Percentiles rank a stretch among this genome's conserved stretches.
Evolutionary conservation across 495 filamentous ascomycete species (phyloP).

Genomic region (Neurospora sp.): DNA sequence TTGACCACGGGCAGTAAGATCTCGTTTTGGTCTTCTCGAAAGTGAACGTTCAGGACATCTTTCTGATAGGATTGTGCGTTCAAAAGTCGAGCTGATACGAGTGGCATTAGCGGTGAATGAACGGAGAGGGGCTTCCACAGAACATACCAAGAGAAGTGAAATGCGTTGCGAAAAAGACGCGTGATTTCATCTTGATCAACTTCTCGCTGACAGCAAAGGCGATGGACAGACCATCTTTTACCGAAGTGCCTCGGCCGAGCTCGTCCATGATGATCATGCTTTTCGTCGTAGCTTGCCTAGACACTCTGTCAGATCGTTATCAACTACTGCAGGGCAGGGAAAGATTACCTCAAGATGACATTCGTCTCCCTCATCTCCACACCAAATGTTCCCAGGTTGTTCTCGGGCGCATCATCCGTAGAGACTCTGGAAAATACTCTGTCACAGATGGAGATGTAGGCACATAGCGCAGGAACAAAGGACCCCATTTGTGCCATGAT

Average conservation of each 20-base stretch:
- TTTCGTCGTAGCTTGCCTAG: conserved; percentile 55
- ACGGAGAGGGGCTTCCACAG: background rate
- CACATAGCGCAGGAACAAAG: conserved; percentile 80
- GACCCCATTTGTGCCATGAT: conserved; percentile 92
- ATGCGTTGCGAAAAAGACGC: conserved; percentile 91
- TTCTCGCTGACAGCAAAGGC: conserved; percentile 85
- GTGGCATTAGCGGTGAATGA: background rate
- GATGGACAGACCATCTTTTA: conserved; percentile 77
- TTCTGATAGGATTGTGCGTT: conserved; percentile 42
- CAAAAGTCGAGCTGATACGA: conserved; percentile 51
- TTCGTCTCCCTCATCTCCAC: conserved; percentile 94
- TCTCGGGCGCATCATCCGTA: conserved; percentile 79
- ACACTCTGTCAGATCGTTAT: conserved; percentile 13
- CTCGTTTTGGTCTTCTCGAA: conserved; percentile 48
- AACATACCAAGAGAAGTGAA: conserved; percentile 61
- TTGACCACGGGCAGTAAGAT: too few relatives aligned
- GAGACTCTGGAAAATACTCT: conserved; percentile 83
- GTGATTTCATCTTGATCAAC: conserved; percentile 60
- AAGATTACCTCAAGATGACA: conserved; percentile 59
- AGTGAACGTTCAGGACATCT: conserved; percentile 73
- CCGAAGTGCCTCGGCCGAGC: conserved; percentile 84
- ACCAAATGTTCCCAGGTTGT: conserved; percentile 86
- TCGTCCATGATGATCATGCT: conserved; percentile 88
- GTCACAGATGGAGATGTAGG: conserved; percentile 67
- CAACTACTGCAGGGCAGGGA: conserved; percentile 27